These are phyloP conservation scores for Orbilia oligospora DNA, from an alignment of 2,329 filamentous ascomycete species.

Conservation along the genomic window DNA sequence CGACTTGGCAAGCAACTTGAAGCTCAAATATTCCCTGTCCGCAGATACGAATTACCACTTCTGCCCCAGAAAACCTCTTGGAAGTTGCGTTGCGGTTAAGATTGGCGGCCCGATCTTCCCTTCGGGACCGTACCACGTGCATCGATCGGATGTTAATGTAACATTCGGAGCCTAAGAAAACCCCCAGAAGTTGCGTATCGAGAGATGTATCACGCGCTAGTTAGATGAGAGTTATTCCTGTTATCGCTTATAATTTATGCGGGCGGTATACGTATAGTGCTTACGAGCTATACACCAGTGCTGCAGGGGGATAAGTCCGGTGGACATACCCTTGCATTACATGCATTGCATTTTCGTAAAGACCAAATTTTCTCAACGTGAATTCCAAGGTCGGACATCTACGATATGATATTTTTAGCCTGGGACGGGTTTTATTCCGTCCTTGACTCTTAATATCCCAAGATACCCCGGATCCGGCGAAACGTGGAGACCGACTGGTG, in stretches of 20 bases:
- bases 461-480: background rate
- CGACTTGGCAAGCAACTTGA: slow-evolving; percentile 38
- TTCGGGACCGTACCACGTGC: slow-evolving; percentile 4
- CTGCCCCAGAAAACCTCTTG: slow-evolving; percentile 10
- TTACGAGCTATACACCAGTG: too few relatives aligned
- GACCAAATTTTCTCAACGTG: slow-evolving; percentile 32
- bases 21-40: slow-evolving; percentile 13
- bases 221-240: background rate
- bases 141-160: slow-evolving; percentile 13
- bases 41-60: background rate
- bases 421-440: slow-evolving; percentile 16
- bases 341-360: background rate
- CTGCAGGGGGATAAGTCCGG: background rate
- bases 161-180: slow-evolving; percentile 15
- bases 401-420: slow-evolving; percentile 24
- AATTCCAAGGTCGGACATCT: slow-evolving; percentile 12
- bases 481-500: background rate
- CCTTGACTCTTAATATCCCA: slow-evolving; percentile 12
- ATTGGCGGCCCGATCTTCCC: slow-evolving; percentile 42
- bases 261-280: slow-evolving; percentile 8
- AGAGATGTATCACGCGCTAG: slow-evolving; percentile 20
- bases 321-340: background rate
- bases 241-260: slow-evolving; percentile 9
- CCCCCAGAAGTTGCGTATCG: background rate
- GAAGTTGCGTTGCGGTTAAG: slow-evolving; percentile 35